Evolutionary conservation across 2,329 filamentous ascomycete genomes (phyloP).

Genomic region (Calonectria pseudoturangicola): DNA sequence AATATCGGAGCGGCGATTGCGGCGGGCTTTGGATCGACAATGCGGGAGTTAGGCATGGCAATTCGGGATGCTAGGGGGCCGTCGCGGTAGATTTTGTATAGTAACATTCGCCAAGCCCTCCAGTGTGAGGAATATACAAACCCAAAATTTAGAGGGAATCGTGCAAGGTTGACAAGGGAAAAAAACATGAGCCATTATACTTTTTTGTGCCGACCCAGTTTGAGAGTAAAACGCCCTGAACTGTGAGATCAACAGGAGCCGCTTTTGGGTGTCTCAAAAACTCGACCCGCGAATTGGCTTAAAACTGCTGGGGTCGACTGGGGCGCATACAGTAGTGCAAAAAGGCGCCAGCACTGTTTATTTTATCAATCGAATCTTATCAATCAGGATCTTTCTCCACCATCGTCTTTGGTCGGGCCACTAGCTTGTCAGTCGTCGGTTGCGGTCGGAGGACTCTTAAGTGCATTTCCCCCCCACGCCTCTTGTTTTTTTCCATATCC

Average conservation of each 20-base stretch:
- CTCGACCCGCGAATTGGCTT: constrained; percentile 22
- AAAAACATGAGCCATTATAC: background rate
- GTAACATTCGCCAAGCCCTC: constrained; percentile 9
- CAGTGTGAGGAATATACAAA: background rate
- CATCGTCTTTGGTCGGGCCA: constrained; percentile 60
- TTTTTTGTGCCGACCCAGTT: constrained; percentile 14
- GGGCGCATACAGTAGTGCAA: constrained; percentile 11
- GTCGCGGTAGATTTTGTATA: background rate
- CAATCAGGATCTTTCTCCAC: constrained; percentile 63
- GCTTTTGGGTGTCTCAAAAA: constrained; percentile 21
- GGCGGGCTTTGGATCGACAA: constrained; percentile 32
- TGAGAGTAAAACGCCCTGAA: constrained; percentile 8
- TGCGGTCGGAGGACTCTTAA: constrained; percentile 55
- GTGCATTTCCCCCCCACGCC: constrained; percentile 54
- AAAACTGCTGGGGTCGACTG: constrained; percentile 18
- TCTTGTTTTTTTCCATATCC: constrained; percentile 45
- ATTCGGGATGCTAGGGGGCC: constrained; percentile 34
- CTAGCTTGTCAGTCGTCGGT: constrained; percentile 51
- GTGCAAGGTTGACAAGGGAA: constrained; percentile 3
- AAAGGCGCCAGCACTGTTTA: constrained; percentile 41
- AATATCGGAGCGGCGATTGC: constrained; percentile 38
- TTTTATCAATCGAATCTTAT: constrained; percentile 71
- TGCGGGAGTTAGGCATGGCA: constrained; percentile 14
- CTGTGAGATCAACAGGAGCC: constrained; percentile 30
- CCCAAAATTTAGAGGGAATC: constrained; percentile 4